Conservation (phyloP, 2,329 filamentous ascomycete genomes). For the Venturiaceae sp. region DNA sequence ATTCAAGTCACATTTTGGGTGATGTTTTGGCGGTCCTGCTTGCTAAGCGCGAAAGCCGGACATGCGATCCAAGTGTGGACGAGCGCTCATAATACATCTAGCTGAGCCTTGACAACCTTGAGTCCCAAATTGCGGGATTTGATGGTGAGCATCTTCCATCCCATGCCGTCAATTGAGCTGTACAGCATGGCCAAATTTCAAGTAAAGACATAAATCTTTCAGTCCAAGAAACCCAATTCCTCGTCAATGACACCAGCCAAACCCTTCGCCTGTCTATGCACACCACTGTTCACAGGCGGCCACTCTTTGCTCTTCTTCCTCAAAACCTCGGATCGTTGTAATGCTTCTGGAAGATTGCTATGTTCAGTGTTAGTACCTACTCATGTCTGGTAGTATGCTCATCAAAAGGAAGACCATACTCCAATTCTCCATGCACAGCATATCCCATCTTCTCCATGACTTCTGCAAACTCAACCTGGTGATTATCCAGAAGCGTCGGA, state of each 20-base stretch:
- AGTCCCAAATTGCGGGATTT: no score
- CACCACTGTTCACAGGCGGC: slow-evolving; percentile 39
- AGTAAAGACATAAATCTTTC: neutral
- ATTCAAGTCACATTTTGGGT: neutral
- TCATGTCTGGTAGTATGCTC: no score
- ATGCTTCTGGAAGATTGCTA: slow-evolving; percentile 37
- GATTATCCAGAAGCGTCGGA: slow-evolving; percentile 70
- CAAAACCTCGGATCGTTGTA: slow-evolving; percentile 39
- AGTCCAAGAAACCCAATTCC: slow-evolving; percentile 35
- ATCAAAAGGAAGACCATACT: slow-evolving; percentile 42
- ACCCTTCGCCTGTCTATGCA: slow-evolving; percentile 30
- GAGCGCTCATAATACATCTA: no score
- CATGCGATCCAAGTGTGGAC: no score
- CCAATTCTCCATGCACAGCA: slow-evolving; percentile 58
- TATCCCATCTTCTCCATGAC: slow-evolving; percentile 68
- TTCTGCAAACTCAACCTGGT: slow-evolving; percentile 78
- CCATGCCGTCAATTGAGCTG: no score
- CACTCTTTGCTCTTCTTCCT: slow-evolving; percentile 33
- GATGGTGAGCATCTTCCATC: no score
- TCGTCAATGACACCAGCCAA: slow-evolving; percentile 45
- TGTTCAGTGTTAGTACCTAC: neutral
- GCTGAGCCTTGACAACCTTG: no score
- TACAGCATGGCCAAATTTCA: neutral
- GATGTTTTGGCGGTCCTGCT: no score
- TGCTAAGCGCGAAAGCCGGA: no score